A percentile compares a stretch with the other conserved stretches of the same genome.
Conservation (phyloP, 2,329 filamentous ascomycete species). For the Tolypocladium capitatum region DNA sequence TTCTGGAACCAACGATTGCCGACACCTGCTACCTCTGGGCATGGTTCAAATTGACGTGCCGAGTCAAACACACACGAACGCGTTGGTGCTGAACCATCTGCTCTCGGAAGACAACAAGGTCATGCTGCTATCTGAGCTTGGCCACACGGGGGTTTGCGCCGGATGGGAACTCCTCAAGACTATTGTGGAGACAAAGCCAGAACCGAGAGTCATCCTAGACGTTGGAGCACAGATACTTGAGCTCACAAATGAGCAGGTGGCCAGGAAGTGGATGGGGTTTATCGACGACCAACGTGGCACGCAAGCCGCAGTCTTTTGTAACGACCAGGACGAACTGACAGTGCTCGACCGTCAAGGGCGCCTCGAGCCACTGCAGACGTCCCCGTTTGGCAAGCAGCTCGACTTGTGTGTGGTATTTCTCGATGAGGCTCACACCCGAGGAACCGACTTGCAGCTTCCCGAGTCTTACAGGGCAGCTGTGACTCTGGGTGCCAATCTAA, state of each 20-base stretch:
- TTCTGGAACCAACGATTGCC: slow-evolving; percentile 52
- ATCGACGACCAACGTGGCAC: not conserved
- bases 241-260: slow-evolving; percentile 40
- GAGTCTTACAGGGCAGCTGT: slow-evolving; percentile 46
- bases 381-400: slow-evolving; percentile 41
- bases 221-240: slow-evolving; percentile 59
- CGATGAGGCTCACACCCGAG: slow-evolving; percentile 56
- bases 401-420: slow-evolving; percentile 51
- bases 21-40: slow-evolving; percentile 36
- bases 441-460: slow-evolving; percentile 52
- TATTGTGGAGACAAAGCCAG: slow-evolving; percentile 22
- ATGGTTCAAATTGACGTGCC: slow-evolving; percentile 41
- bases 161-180: slow-evolving; percentile 27
- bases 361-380: slow-evolving; percentile 38
- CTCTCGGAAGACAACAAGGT: slow-evolving; percentile 36
- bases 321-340: slow-evolving; percentile 36
- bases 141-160: not conserved
- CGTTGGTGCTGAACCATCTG: slow-evolving; percentile 45
- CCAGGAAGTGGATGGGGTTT: slow-evolving; percentile 34
- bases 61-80: slow-evolving; percentile 48
- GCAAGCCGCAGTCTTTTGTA: slow-evolving; percentile 38
- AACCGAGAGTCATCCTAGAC: slow-evolving; percentile 49
- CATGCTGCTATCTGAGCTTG: not conserved
- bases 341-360: slow-evolving; percentile 35
- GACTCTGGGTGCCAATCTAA: slow-evolving; percentile 48